Evolutionary conservation across 2,329 filamentous ascomycete species (phyloP).

Genomic region (Trichoderma lentiforme): DNA sequence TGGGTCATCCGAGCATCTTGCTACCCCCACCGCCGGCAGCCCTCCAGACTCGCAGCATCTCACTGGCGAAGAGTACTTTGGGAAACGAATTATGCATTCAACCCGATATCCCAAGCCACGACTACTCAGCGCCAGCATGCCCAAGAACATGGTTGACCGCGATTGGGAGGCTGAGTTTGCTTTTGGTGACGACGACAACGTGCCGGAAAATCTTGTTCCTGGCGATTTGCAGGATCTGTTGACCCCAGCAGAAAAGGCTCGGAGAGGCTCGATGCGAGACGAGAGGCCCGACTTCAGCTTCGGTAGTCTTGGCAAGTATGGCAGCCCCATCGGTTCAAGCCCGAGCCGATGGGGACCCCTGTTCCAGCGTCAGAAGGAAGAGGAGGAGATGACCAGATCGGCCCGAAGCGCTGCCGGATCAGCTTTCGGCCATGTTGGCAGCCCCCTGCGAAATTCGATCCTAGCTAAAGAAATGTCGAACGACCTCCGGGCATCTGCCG

Average conservation of each 20-base stretch:
- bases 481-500: slow-evolving; percentile 36
- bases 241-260: slow-evolving; percentile 64
- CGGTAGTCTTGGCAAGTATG: slow-evolving; percentile 54
- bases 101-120: slow-evolving; percentile 65
- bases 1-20: slow-evolving; percentile 63
- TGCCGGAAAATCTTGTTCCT: slow-evolving; percentile 63
- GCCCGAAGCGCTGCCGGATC: slow-evolving; percentile 41
- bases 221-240: slow-evolving; percentile 64
- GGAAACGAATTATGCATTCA: slow-evolving; percentile 69
- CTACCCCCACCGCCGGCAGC: slow-evolving; percentile 45
- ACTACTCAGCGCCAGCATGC: slow-evolving; percentile 65
- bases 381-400: slow-evolving; percentile 46
- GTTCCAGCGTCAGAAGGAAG: slow-evolving; percentile 59
- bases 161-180: slow-evolving; percentile 68
- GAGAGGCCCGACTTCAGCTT: slow-evolving; percentile 35
- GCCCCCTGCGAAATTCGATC: slow-evolving; percentile 61
- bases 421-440: slow-evolving; percentile 65
- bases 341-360: slow-evolving; percentile 60
- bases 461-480: slow-evolving; percentile 51
- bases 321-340: slow-evolving; percentile 57
- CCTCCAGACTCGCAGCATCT: slow-evolving; percentile 52
- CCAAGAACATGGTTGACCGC: slow-evolving; percentile 59
- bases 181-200: slow-evolving; percentile 65
- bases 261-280: slow-evolving; percentile 56
- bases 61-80: slow-evolving; percentile 57